A percentile compares a stretch with the other conserved stretches of the same genome.
Conservation (phyloP, 306 rosid genomes). For the Dicorynia guianensis region DNA sequence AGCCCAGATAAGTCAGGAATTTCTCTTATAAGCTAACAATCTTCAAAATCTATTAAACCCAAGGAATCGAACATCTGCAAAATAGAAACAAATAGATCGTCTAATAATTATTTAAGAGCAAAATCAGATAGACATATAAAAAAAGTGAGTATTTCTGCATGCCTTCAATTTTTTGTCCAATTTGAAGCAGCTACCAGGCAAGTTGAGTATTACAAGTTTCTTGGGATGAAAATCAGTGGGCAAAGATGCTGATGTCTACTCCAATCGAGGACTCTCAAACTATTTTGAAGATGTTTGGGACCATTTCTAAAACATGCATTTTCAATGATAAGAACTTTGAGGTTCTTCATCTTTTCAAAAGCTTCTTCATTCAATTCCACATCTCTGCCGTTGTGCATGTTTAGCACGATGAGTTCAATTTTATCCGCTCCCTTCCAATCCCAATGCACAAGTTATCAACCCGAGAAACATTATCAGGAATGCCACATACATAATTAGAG, state of each 20-base stretch:
- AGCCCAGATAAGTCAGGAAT: constrained; percentile 31
- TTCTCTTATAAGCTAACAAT: background rate
- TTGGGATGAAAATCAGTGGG: constrained; percentile 1
- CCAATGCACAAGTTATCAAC: background rate
- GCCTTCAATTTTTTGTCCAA: too few relatives aligned
- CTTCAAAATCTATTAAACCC: background rate
- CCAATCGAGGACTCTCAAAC: constrained; percentile 12
- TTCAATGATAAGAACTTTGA: constrained; percentile 19
- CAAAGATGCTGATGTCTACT: background rate
- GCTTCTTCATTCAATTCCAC: background rate
- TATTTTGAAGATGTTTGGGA: background rate
- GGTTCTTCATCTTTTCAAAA: constrained; percentile 31
- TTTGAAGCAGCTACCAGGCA: background rate
- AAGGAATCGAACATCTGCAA: too few relatives aligned
- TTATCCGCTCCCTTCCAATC: background rate
- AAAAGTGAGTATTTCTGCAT: background rate
- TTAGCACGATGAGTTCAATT: too few relatives aligned
- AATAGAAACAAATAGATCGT: too few relatives aligned
- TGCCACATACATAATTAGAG: too few relatives aligned
- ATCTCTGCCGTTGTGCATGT: too few relatives aligned
- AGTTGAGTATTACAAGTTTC: background rate
- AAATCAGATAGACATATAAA: background rate
- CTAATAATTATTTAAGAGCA: too few relatives aligned
- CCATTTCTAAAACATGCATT: background rate
- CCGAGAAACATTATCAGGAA: too few relatives aligned